Conservation (phyloP, 2,329 filamentous ascomycete species). For the Fusarium annulatum region DNA sequence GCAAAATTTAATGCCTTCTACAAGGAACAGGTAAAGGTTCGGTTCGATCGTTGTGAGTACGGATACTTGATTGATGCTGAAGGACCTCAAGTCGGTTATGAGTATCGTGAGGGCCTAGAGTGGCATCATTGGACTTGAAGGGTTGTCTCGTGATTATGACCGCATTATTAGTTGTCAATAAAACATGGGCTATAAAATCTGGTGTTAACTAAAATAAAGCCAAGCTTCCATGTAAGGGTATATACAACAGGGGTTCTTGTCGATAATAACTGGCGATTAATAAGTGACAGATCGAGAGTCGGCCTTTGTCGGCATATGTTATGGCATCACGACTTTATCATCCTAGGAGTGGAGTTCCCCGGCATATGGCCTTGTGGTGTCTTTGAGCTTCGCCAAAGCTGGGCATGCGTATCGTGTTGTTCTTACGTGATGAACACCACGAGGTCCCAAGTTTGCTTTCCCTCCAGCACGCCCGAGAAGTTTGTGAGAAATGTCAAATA, state of each 20-base stretch:
- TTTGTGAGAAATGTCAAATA: not conserved
- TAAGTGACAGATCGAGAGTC: not conserved
- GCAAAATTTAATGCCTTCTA: constrained; percentile 65
- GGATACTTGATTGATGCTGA: constrained; percentile 68
- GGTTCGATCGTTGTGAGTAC: constrained; percentile 63
- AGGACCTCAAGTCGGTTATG: constrained; percentile 57
- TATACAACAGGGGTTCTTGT: not conserved
- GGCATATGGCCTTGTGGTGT: constrained; percentile 6
- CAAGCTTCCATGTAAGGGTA: not conserved
- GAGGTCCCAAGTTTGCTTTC: not conserved
- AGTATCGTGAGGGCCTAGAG: constrained; percentile 43
- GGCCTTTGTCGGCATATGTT: constrained; percentile 1
- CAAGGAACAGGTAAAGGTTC: constrained; percentile 57
- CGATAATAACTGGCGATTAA: not conserved
- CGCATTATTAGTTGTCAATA: not conserved
- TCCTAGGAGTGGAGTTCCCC: constrained; percentile 13
- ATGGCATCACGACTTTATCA: not conserved
- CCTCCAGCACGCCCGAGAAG: no score
- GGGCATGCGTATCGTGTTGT: constrained; percentile 1
- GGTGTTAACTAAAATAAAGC: not conserved
- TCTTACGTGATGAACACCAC: not conserved
- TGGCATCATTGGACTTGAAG: constrained; percentile 46
- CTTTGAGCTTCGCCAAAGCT: not conserved
- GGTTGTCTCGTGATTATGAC: not conserved
- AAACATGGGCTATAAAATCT: not conserved